phyloP scores from a whole-genome alignment of 176 grass and related monocot genomes.

The Oryza australiensis region DNA sequence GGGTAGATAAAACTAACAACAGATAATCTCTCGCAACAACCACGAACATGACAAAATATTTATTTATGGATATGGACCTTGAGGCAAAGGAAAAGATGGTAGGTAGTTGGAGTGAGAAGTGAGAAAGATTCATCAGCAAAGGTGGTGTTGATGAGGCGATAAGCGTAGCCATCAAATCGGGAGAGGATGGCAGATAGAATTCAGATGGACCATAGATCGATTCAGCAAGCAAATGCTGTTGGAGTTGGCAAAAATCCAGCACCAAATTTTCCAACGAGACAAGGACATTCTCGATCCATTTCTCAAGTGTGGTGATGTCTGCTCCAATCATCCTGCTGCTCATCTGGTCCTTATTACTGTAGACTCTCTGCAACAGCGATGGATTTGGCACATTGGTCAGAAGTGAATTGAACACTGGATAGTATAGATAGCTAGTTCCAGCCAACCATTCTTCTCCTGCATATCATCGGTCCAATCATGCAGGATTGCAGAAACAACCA shows the following conservation, averaged over 20 bases:
- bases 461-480: not conserved
- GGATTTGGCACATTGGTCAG: not conserved
- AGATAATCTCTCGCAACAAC: not conserved
- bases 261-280: not conserved
- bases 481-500: not conserved
- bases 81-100: not conserved
- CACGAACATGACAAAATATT: not conserved
- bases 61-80: not conserved
- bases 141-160: not conserved
- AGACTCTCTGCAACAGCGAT: not conserved
- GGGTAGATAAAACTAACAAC: not conserved
- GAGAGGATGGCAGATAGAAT: not conserved
- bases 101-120: not conserved
- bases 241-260: slow-evolving; percentile 12
- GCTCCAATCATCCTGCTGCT: not conserved
- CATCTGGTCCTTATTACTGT: not conserved
- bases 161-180: slow-evolving; percentile 7
- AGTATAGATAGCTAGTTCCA: not conserved
- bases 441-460: not conserved
- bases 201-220: not conserved
- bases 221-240: not conserved
- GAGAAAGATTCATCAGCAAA: not conserved
- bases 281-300: slow-evolving; percentile 22
- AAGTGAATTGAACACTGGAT: not conserved
- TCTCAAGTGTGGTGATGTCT: not conserved